These are phyloP conservation scores for Scedosporium boydii DNA, from an alignment of 2,329 filamentous ascomycete genomes.

Conservation along the genomic window DNA sequence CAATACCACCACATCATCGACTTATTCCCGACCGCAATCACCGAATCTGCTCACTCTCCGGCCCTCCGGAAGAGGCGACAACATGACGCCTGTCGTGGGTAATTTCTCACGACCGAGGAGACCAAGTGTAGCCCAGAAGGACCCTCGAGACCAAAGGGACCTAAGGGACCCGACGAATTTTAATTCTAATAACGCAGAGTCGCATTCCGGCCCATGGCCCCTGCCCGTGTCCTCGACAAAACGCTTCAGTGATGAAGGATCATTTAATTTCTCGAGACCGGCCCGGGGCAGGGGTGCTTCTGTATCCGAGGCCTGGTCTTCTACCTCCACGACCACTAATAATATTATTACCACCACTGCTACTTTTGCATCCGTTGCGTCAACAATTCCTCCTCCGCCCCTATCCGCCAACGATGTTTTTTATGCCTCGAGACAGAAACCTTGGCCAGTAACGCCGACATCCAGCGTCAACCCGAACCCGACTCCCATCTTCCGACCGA, in stretches of 20 bases:
- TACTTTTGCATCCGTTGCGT: neutral
- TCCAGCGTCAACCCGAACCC: conserved; percentile 12
- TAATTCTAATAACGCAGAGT: neutral
- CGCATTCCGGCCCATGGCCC: neutral
- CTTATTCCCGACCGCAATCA: neutral
- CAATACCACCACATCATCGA: neutral
- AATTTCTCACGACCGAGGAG: neutral
- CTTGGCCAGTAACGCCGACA: conserved; percentile 10
- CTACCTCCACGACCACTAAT: neutral
- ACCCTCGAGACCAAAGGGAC: neutral
- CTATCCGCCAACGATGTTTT: neutral
- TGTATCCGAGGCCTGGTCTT: neutral
- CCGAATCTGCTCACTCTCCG: neutral
- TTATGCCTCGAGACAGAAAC: conserved; percentile 9
- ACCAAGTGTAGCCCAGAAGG: neutral
- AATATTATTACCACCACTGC: neutral
- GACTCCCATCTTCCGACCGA: conserved; percentile 12
- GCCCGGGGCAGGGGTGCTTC: conserved; percentile 2
- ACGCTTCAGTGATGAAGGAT: neutral
- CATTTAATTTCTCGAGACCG: conserved; percentile 2
- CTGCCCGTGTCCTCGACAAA: neutral
- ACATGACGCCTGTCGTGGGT: neutral
- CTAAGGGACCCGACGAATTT: neutral
- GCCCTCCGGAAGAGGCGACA: neutral
- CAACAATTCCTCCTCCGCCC: neutral